phyloP scores from a whole-genome alignment of 257 asterid genomes.

The Avicennia marina region DNA sequence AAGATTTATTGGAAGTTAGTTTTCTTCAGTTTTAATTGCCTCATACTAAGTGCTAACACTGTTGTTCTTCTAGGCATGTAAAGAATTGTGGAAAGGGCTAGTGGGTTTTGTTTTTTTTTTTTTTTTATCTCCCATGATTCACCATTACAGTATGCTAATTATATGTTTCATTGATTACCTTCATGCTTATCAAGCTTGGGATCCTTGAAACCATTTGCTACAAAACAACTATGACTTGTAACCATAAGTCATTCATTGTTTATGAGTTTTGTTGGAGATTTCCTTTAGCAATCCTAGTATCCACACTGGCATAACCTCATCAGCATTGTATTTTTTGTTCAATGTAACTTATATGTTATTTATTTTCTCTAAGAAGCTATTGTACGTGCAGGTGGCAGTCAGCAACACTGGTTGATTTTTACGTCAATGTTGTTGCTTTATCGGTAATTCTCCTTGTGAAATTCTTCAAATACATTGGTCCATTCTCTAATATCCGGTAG shows the following conservation, averaged over 20 bases:
- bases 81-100: too few species aligned
- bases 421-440: slow-evolving; percentile 44
- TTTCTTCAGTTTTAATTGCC: neutral
- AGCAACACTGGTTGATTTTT: slow-evolving; percentile 73
- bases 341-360: slow-evolving; percentile 7
- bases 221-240: too few species aligned
- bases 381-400: slow-evolving; percentile 64
- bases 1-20: neutral
- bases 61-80: too few species aligned
- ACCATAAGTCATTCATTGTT: too few species aligned
- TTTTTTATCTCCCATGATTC: neutral
- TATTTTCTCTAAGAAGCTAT: slow-evolving; percentile 7
- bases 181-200: too few species aligned
- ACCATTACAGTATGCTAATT: neutral
- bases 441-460: slow-evolving; percentile 38
- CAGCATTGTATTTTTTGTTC: too few species aligned
- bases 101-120: too few species aligned
- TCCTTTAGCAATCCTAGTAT: too few species aligned
- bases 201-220: too few species aligned
- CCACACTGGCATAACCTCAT: too few species aligned
- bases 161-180: neutral
- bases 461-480: slow-evolving; percentile 1
- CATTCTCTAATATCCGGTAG: neutral
- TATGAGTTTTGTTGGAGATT: too few species aligned
- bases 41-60: too few species aligned